Conservation (phyloP, 148 eudicot species). For the Rhododendron henanense region DNA sequence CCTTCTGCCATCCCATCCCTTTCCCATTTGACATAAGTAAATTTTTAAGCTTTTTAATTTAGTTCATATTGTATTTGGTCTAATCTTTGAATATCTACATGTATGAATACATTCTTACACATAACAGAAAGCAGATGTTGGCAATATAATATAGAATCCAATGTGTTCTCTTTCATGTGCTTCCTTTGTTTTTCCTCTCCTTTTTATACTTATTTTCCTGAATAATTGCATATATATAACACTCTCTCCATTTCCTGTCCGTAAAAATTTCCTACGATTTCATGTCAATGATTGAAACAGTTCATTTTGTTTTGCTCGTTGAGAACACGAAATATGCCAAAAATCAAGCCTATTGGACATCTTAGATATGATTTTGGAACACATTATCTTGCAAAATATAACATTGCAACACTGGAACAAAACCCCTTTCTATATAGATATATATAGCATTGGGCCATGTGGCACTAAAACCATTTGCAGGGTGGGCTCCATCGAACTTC, state of each 20-base stretch:
- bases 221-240: neutral
- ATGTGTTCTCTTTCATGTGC: neutral
- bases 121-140: neutral
- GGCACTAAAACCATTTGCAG: neutral
- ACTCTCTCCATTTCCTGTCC: no score
- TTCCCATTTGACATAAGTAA: neutral
- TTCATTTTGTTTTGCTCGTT: no score
- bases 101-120: neutral
- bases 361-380: no score
- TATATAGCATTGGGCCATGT: no score
- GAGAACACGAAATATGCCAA: no score
- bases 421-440: no score
- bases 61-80: neutral
- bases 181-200: neutral
- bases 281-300: no score
- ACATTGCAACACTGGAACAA: no score
- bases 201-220: neutral
- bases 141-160: neutral
- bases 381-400: no score
- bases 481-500: neutral
- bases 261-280: no score
- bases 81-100: neutral
- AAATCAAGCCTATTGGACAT: no score
- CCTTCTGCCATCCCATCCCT: slow-evolving; percentile 6
- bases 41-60: neutral